These are phyloP conservation scores for Melanopsichium pennsylvanicum DNA, from an alignment of 1,284 basidiomycete species.

Conservation along the genomic window DNA sequence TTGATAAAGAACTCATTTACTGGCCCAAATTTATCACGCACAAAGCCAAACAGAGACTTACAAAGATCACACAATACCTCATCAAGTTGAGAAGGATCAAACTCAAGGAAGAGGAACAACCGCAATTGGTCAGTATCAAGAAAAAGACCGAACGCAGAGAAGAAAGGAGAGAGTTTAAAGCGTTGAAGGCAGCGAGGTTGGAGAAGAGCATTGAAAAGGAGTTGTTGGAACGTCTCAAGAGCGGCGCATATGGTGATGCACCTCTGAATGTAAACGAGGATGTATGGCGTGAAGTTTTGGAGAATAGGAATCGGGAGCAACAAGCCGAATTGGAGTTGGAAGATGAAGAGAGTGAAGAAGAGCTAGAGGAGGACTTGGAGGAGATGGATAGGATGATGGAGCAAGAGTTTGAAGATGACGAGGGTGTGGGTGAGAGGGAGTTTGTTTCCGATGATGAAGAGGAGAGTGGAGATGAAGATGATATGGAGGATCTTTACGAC, in stretches of 20 bases:
- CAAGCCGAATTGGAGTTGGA: slow-evolving; percentile 50
- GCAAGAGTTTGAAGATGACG: slow-evolving; percentile 57
- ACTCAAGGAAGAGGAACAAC: slow-evolving; percentile 78
- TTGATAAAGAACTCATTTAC: slow-evolving; percentile 88
- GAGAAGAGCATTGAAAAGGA: slow-evolving; percentile 96
- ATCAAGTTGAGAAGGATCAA: slow-evolving; percentile 95
- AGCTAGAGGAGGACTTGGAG: slow-evolving; percentile 59
- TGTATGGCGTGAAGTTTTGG: slow-evolving; percentile 79
- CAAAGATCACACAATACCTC: slow-evolving; percentile 98
- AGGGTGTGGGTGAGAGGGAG: slow-evolving; percentile 55
- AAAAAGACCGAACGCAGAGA: slow-evolving; percentile 98
- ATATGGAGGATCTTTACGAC: slow-evolving; percentile 47
- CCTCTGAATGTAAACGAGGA: slow-evolving; percentile 98
- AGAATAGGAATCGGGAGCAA: slow-evolving; percentile 39
- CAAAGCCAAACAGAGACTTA: slow-evolving; percentile 98
- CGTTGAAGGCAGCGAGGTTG: slow-evolving; percentile 81
- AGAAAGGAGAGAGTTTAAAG: slow-evolving; percentile 90
- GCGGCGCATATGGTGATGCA: slow-evolving; percentile 95
- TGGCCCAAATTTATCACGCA: slow-evolving; percentile 98
- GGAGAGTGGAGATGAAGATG: slow-evolving; percentile 46
- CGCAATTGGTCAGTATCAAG: slow-evolving; percentile 91
- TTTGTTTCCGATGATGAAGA: slow-evolving; percentile 63
- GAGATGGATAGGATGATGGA: slow-evolving; percentile 57
- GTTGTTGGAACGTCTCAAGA: slow-evolving; percentile 90
- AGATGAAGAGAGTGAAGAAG: slow-evolving; percentile 61